Evolutionary conservation across 2,329 filamentous ascomycete species (phyloP), one percentile per base, ranked within the genome.

Genomic region (Lojkania enalia): DNA sequence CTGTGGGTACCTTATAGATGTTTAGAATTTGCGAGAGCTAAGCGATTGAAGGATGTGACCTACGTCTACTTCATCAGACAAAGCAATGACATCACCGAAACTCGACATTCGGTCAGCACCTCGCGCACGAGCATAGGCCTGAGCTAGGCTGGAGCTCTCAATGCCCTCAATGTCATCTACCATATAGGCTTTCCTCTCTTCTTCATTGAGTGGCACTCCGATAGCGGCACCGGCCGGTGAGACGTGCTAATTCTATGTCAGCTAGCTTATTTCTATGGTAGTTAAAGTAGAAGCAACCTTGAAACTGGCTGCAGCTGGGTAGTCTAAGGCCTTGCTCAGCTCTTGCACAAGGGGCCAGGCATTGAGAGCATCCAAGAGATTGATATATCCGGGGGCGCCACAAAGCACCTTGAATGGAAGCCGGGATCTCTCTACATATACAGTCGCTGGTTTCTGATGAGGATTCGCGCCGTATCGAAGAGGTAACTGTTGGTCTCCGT

Each of bases 91-190:
- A 71, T 99, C 94, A 54, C 94, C 94, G 67, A 97, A 99, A 76
- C 89, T 95, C 73, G 90, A 96, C 94, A 97, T 97, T 61, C 94
- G 88, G 76, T 99, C 94, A 37, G 94, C 91, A 55, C 94, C 94
- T 66, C 94, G 86, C 44, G 94, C 94, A 67, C 94, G 88, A 47
- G 94, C 92, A 66, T 99, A 99, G 29, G 94, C 94, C 74, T 96
- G 91, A 18, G 94, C 94, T 21, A 97, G 83, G 32, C 79, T 80
- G 6, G 92, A 97, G 35, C 81, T 82, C 72, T 95, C 90, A 52
- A 99, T 84, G 42, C 90, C 91, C 49, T 84, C 82, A 61, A 99
- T 95, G 67, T 96, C 94, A 65, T 95, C 89, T 47, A 99, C 94
- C 79, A 99, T 96, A 79, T 96, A 99, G 43, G 96, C 94, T 76